These are phyloP conservation scores for Tylopilus subfusipes DNA, from an alignment of 768 basidiomycete genomes.

Conservation along the genomic window DNA sequence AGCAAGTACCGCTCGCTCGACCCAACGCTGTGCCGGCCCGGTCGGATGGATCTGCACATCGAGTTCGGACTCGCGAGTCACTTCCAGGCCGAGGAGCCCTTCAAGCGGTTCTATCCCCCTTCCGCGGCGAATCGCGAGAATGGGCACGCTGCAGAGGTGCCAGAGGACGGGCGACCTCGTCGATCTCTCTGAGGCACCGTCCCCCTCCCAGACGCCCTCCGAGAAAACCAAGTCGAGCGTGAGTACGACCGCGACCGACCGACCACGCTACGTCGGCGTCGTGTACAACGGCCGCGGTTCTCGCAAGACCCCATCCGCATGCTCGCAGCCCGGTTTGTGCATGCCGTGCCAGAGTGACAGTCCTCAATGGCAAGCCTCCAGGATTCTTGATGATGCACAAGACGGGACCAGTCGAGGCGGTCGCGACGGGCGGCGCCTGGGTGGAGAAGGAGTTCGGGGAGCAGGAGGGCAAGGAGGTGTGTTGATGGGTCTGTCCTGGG, in stretches of 20 bases:
- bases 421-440: too few relatives aligned
- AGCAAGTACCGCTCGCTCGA: constrained; percentile 70
- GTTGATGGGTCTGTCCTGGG: too few relatives aligned
- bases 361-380: constrained; percentile 44
- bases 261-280: constrained; percentile 1
- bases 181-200: constrained; percentile 10
- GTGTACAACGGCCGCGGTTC: constrained; percentile 37
- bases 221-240: constrained; percentile 11
- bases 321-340: constrained; percentile 57
- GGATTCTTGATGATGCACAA: constrained; percentile 70
- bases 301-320: constrained; percentile 35
- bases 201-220: background rate
- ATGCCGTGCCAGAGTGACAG: constrained; percentile 45
- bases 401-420: constrained; percentile 37
- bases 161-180: constrained; percentile 20
- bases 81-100: constrained; percentile 64
- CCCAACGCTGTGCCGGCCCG: constrained; percentile 69
- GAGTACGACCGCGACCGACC: too few relatives aligned
- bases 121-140: background rate
- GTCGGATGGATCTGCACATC: constrained; percentile 76
- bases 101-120: constrained; percentile 63
- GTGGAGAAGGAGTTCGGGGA: constrained; percentile 18
- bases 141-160: background rate
- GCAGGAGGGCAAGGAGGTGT: background rate
- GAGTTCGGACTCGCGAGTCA: constrained; percentile 72